Conservation (phyloP, 176 grass and related monocot species). For the Carex parvula region DNA sequence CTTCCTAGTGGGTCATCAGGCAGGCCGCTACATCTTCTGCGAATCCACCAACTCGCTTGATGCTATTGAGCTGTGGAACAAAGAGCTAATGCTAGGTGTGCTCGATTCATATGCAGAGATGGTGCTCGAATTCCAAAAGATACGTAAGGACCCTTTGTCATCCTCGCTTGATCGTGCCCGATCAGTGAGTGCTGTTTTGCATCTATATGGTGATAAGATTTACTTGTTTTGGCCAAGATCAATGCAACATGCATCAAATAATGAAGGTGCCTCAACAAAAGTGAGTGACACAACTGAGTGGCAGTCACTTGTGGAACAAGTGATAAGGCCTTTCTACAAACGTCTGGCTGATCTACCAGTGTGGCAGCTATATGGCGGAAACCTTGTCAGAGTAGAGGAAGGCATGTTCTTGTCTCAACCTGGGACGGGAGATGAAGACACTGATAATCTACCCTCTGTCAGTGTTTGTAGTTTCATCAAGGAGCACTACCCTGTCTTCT, state of each 20-base stretch:
- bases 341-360: constrained; percentile 90
- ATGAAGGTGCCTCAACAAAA: constrained; percentile 38
- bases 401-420: constrained; percentile 93
- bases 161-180: constrained; percentile 58
- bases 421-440: constrained; percentile 58
- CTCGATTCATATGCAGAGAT: constrained; percentile 95
- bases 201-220: constrained; percentile 76
- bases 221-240: constrained; percentile 97
- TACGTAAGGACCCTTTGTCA: constrained; percentile 65
- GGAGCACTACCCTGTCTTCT: constrained; percentile 97
- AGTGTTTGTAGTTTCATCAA: constrained; percentile 99
- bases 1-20: constrained; percentile 84
- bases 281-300: constrained; percentile 69
- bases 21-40: constrained; percentile 85
- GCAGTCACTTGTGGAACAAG: constrained; percentile 83
- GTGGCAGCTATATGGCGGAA: constrained; percentile 88
- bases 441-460: constrained; percentile 65
- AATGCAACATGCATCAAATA: constrained; percentile 45
- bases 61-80: constrained; percentile 83
- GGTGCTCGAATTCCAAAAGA: constrained; percentile 94
- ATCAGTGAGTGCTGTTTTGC: constrained; percentile 60
- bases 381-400: constrained; percentile 92
- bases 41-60: constrained; percentile 35
- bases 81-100: constrained; percentile 85
- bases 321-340: constrained; percentile 90